Evolutionary conservation across 2,329 filamentous ascomycete species (phyloP), one percentile per base, ranked within the genome.

Genomic region (Bipolaris gigantea): DNA sequence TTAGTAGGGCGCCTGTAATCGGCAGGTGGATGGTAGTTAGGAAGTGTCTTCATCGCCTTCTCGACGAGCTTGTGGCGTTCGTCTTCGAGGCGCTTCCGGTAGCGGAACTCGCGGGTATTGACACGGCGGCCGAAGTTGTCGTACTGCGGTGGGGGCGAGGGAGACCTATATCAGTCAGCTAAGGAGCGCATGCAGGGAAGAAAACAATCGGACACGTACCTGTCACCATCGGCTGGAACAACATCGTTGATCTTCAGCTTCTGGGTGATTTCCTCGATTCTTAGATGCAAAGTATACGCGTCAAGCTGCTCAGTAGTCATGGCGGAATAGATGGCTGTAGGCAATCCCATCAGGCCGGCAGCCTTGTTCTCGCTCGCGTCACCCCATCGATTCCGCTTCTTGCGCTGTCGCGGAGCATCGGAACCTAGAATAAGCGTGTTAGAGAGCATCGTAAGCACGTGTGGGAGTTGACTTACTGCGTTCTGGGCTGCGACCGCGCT

Each of bases 231-330:
- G 66, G 90, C 91, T 55, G 94, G 94, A 59, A 99, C 94, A 50
- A 99, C 94, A 82, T 99, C 94, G 79, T 97, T 95, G 76, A 99
- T 99, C 72, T 93, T 89, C 65, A 99, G 86, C 84, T 99, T 99
- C 80, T 99, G 93, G 74, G 92, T 97, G 71, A 99, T 99, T 78
- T 99, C 94, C 76, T 99, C 93, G 72, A 99, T 97, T 71, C 94
- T 91, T 71, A 99, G 80, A 78, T 99, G 93, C 64, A 97, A 81
- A 19, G 92, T 94, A 75, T 99, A 99, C 18, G 94, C 94, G 75
- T 99, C 94, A 50, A 97, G 85, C 82, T 99, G 94, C 78, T 99
- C 94, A 73, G 89, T 93, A 51, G 94, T 99, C 92, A 99, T 99
- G 78, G 93, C 92, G 60, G 92, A 92, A 77, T 93, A 87, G 75